Evolutionary conservation across 139 green algal genomes (phyloP), one percentile per base, ranked within the genome.

Genomic region (Tetraselmis striata): DNA sequence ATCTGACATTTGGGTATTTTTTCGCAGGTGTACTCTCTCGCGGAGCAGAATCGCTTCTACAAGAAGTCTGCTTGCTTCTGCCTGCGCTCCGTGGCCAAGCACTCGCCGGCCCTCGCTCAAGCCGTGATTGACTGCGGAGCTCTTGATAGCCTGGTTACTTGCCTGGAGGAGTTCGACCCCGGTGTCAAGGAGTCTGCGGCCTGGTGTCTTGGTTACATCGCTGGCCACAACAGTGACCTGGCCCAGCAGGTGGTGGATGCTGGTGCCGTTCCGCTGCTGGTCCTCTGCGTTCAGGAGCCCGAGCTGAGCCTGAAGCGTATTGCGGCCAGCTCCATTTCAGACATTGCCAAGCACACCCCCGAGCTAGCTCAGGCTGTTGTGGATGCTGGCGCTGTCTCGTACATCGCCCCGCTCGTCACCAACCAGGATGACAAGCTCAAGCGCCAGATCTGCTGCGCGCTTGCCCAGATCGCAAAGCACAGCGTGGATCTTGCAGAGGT

Each of bases 121-220:
- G 91, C 93, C 22, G 93, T 97, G 2, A 92, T 96, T 25, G 91
- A 95, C 86, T 89, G 82, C 25, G 93, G 93, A 22, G 89, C 91
- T 18, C 83, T 97, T n/a, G 90, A 94, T 59, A 89, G 87, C 2
- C 87, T 97, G 1, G 91, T 96, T 2, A 91, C 90, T 24, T 97
- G 94, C 87, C 89, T 97, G 22, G 94, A 97, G 88, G 94, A 97
- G 85, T 96, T 96, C 82, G 94, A 97, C 86, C 92, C 92, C 25
- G 91, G 91, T 5, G 93, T 97, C 28, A 97, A 95, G 88, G 94
- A 97, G 90, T 86, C 90, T 24, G 92, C 94, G 22, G 90, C 90
- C 0, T 96, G 92, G 91, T 93, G 91, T 1, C 87, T 97, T 26
- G 94, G 94, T 2, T 96, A 96, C 90, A 94, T 96, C 31, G 93